Conservation (phyloP, 495 filamentous ascomycete genomes). For the Polyplosphaeria fusca region DNA sequence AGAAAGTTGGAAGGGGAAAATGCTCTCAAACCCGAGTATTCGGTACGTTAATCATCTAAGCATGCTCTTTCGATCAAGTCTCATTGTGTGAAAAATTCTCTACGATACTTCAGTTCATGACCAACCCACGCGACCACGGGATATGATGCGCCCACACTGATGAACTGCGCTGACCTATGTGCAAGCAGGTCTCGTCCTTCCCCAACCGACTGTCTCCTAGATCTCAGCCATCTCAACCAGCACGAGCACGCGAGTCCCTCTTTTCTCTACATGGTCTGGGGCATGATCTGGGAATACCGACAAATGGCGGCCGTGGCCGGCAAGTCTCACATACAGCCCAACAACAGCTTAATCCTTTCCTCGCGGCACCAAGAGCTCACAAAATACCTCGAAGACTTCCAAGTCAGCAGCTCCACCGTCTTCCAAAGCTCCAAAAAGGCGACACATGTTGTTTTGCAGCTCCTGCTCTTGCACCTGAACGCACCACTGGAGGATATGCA, state of each 20-base stretch:
- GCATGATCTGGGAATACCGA: slow-evolving; percentile 58
- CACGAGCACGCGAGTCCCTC: slow-evolving; percentile 50
- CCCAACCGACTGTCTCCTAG: slow-evolving; percentile 7
- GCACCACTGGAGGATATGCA: slow-evolving; percentile 63
- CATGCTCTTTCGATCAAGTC: too few species aligned
- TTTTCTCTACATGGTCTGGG: slow-evolving; percentile 57
- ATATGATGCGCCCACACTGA: too few species aligned
- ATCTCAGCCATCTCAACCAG: slow-evolving; percentile 44
- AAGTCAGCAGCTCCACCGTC: slow-evolving; percentile 39
- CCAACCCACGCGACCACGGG: too few species aligned
- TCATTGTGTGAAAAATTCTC: too few species aligned
- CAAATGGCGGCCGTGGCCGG: slow-evolving; percentile 50
- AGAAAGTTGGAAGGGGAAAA: slow-evolving; percentile 55
- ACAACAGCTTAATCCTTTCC: slow-evolving; percentile 47
- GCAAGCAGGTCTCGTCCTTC: slow-evolving; percentile 26
- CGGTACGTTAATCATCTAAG: too few species aligned
- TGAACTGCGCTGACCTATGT: too few species aligned
- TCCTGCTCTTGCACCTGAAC: slow-evolving; percentile 58
- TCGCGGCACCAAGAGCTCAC: slow-evolving; percentile 53
- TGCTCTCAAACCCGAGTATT: slow-evolving; percentile 36
- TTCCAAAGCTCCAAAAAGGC: slow-evolving; percentile 38
- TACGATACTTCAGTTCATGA: too few species aligned
- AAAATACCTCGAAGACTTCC: slow-evolving; percentile 47
- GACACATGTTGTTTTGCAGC: slow-evolving; percentile 50
- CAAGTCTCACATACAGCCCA: slow-evolving; percentile 41